Conservation (phyloP, 306 rosid genomes). For the Quercus engelmannii region DNA sequence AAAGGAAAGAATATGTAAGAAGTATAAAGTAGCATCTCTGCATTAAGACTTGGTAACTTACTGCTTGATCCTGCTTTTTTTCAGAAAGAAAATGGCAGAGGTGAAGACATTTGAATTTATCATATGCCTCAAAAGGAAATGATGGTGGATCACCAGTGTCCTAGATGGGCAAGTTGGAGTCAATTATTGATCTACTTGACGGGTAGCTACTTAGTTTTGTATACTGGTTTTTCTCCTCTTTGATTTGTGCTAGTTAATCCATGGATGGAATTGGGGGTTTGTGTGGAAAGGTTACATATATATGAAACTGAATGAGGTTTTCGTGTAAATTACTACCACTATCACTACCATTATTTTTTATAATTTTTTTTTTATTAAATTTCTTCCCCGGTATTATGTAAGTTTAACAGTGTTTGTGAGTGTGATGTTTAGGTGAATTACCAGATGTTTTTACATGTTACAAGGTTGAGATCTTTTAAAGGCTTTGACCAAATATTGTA, state of each 20-base stretch:
- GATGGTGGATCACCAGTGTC: conserved; percentile 32
- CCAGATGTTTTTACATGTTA: conserved; percentile 28
- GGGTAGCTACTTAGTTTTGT: conserved; percentile 33
- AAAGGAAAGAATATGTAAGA: neutral
- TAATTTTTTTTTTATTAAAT: neutral
- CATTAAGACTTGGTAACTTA: conserved; percentile 15
- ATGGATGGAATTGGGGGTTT: neutral
- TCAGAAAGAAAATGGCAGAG: conserved; percentile 93
- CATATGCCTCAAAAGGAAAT: conserved; percentile 14
- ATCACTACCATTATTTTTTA: conserved; percentile 13
- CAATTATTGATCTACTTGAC: conserved; percentile 31
- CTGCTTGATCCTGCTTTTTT: conserved; percentile 32
- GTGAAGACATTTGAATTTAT: conserved; percentile 37
- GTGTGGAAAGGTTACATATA: conserved; percentile 20
- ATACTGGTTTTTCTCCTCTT: conserved; percentile 17
- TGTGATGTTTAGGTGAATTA: conserved; percentile 44
- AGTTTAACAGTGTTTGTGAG: conserved; percentile 30
- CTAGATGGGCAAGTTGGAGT: conserved; percentile 18
- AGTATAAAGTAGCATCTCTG: neutral
- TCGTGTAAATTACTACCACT: conserved; percentile 41
- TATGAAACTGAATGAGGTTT: conserved; percentile 41
- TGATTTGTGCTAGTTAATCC: conserved; percentile 20
- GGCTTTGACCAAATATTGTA: conserved; percentile 19
- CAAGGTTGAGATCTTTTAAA: conserved; percentile 6
- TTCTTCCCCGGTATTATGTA: conserved; percentile 12